Base-by-base conservation (phyloP, 768 basidiomycete genomes). In the Suillus alpinus region DNA sequence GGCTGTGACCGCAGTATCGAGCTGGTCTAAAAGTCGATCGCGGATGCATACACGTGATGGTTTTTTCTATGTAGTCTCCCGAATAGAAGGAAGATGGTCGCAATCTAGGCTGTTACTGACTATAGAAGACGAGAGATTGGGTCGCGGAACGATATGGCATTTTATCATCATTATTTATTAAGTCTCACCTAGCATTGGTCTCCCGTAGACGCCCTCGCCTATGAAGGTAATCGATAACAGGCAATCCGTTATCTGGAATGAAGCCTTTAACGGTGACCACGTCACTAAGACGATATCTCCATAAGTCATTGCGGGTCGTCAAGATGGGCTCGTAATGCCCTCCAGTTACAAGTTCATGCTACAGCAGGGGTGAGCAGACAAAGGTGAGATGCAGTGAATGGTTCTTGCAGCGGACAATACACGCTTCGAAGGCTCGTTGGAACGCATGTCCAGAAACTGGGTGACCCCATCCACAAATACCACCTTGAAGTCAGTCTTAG, bases 271-370 rank as follows among this genome's bases (percentile, higher is more conserved):
- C 36, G 12, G 40, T 50, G n/a, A 61, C 41, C n/a, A 63, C 37
- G 23, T 63, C 63, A 1, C 56, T 60, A 14, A 63, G 13, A 4
- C 60, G 56, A 13, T 63, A 63, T 23, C 56, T 47, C 63, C 63
- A 63, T 29, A 63, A n/a, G 10, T 60, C 63, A 58, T 61, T 50
- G 12, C 56, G 60, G 23, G 63, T 58, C 8, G 63, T 63, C 20
- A 58, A 23, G 23, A 63, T 18, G 26, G 58, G 32, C 55, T 63
- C 56, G 23, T 63, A 63, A 32, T 36, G 44, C 2, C 55, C 34
- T 34, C 60, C 60, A 12, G 23, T 5, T 16, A 32, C 31, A 20
- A 62, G 47, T 20, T 63, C 56, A 51, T 44, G 56, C 60, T 63
- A 20, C n/a, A 12, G 7, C 20, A 23, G 9, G 36, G 41, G 26